A percentile compares a stretch with the other conserved stretches of the same genome.
phyloP scores from a whole-genome alignment of 2,329 filamentous ascomycete species.

The Aureobasidium zeae region DNA sequence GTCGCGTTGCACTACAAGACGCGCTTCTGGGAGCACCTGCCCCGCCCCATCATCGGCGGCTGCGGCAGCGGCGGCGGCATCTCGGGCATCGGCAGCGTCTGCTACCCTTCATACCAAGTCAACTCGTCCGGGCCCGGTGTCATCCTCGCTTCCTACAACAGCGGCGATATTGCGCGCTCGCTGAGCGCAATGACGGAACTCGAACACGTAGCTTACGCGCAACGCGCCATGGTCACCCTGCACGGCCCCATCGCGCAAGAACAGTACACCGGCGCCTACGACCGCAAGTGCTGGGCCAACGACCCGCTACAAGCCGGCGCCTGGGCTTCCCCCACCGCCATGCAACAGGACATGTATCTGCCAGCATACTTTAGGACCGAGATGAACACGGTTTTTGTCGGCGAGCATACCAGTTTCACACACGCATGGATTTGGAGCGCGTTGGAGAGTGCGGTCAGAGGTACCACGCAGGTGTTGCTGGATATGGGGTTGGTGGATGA shows the following conservation, averaged over 20 bases:
- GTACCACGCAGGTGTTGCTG: slow-evolving; percentile 54
- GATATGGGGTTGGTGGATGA: slow-evolving; percentile 60
- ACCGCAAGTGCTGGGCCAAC: slow-evolving; percentile 56
- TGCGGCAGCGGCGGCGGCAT: slow-evolving; percentile 53
- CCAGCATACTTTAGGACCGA: slow-evolving; percentile 66
- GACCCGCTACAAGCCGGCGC: slow-evolving; percentile 53
- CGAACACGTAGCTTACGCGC: slow-evolving; percentile 54
- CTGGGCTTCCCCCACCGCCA: slow-evolving; percentile 52
- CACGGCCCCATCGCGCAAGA: slow-evolving; percentile 52
- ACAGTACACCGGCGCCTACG: slow-evolving; percentile 56
- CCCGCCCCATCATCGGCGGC: slow-evolving; percentile 52
- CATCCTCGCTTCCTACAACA: slow-evolving; percentile 52
- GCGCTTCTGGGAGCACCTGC: slow-evolving; percentile 50
- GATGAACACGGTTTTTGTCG: slow-evolving; percentile 56
- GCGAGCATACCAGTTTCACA: slow-evolving; percentile 43
- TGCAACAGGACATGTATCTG: slow-evolving; percentile 60
- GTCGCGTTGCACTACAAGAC: slow-evolving; percentile 60
- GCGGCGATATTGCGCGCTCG: slow-evolving; percentile 37
- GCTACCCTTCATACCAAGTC: slow-evolving; percentile 59
- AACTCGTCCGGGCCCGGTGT: slow-evolving; percentile 55
- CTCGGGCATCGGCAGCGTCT: slow-evolving; percentile 51
- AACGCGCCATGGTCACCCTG: slow-evolving; percentile 59
- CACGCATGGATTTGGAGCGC: slow-evolving; percentile 63
- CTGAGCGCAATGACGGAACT: slow-evolving; percentile 44
- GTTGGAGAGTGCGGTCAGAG: slow-evolving; percentile 57